Conservation (phyloP, 2,329 filamentous ascomycete species). For the Aspergillus sp. region DNA sequence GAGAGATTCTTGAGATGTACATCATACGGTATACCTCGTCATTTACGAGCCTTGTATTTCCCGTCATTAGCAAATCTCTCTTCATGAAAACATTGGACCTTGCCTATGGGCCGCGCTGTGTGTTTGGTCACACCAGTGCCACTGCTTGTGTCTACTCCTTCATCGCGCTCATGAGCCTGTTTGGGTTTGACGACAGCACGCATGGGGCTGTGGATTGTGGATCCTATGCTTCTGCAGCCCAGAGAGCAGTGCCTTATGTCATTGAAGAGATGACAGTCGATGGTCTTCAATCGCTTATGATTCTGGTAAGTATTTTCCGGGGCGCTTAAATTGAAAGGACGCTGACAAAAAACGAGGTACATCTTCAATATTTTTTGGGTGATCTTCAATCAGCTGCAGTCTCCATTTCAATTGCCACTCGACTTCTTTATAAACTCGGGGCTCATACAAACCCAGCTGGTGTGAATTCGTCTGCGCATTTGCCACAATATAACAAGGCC, state of each 20-base stretch:
- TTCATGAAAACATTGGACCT: conserved; percentile 7
- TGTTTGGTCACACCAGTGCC: conserved; percentile 4
- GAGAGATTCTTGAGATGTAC: not conserved
- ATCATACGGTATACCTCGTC: conserved; percentile 5
- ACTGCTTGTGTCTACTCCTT: conserved; percentile 8
- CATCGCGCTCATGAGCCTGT: conserved; percentile 3
- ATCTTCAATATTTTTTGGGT: conserved; percentile 11
- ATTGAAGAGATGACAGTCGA: conserved; percentile 11
- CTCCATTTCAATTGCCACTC: conserved; percentile 10
- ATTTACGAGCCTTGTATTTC: conserved; percentile 7
- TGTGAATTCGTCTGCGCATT: too few relatives aligned
- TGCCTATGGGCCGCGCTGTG: conserved; percentile 1
- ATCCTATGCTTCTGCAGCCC: conserved; percentile 6
- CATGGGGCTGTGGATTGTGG: conserved; percentile 6
- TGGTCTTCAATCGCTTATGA: conserved; percentile 8
- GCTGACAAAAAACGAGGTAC: conserved; percentile 4
- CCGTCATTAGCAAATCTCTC: conserved; percentile 7
- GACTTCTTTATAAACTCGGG: conserved; percentile 10
- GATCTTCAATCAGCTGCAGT: conserved; percentile 9
- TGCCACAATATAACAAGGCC: not conserved
- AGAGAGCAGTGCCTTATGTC: conserved; percentile 5
- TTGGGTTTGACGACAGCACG: conserved; percentile 3
- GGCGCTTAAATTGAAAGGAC: too few relatives aligned
- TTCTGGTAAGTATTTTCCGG: conserved; percentile 4
- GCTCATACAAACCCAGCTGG: conserved; percentile 1